Conservation (phyloP, 805 yeast species). For the Saccharomycopsis schoenii region DNA sequence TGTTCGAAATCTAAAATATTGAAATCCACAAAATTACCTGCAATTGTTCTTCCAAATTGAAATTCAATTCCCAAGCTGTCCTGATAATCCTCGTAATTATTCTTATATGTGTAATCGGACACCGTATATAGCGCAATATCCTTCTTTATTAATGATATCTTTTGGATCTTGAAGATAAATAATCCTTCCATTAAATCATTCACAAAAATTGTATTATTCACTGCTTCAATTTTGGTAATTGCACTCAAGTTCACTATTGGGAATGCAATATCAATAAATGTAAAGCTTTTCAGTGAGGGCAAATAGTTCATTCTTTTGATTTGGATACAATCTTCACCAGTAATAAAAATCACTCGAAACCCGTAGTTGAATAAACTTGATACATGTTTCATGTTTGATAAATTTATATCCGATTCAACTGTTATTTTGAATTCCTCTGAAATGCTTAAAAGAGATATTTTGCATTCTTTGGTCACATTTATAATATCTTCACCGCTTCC, state of each 20-base stretch:
- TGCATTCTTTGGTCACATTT: neutral
- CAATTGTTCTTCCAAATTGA: constrained; percentile 7
- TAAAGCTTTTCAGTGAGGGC: constrained; percentile 6
- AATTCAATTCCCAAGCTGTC: constrained; percentile 29
- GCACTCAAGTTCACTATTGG: neutral
- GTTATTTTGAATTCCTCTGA: neutral
- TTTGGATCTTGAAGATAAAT: constrained; percentile 4
- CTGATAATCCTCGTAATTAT: constrained; percentile 22
- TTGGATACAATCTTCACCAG: constrained; percentile 10
- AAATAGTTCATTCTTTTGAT: constrained; percentile 12
- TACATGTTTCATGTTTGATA: constrained; percentile 5
- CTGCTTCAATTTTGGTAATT: neutral
- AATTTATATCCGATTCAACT: neutral
- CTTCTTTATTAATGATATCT: neutral
- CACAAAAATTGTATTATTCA: constrained; percentile 2
- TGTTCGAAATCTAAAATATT: neutral
- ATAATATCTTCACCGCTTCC: neutral
- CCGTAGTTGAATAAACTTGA: constrained; percentile 14
- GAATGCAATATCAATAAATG: neutral
- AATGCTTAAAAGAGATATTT: neutral
- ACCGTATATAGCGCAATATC: constrained; percentile 15
- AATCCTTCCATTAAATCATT: constrained; percentile 13
- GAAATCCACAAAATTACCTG: neutral
- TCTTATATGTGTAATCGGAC: constrained; percentile 16
- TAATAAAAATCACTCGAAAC: constrained; percentile 9